Conservation (phyloP, 306 rosid genomes). For the Rosa persica region DNA sequence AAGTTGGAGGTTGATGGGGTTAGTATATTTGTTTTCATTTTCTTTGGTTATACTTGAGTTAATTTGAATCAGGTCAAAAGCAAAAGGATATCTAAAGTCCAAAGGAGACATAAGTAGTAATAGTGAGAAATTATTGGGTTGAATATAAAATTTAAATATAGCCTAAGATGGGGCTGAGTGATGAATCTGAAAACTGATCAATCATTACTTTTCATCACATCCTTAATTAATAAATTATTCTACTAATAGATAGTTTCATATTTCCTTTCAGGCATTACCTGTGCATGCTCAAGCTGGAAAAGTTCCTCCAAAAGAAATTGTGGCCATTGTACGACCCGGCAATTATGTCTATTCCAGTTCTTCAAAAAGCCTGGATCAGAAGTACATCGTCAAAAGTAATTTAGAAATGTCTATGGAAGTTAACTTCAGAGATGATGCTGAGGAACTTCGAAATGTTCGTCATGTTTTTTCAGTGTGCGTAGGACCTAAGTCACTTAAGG, state of each 20-base stretch:
- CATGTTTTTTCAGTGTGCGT: slow-evolving; percentile 4
- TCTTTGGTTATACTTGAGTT: not conserved
- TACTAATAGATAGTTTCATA: not conserved
- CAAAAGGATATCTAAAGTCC: not conserved
- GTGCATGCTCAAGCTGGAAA: slow-evolving; percentile 34
- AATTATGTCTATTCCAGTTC: slow-evolving; percentile 19
- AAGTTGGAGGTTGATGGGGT: slow-evolving; percentile 45
- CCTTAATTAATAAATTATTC: not conserved
- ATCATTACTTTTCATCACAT: not conserved
- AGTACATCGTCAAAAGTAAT: slow-evolving; percentile 21
- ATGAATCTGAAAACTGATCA: not conserved
- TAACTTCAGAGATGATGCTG: slow-evolving; percentile 3
- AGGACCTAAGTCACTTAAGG: slow-evolving; percentile 27
- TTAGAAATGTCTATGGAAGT: slow-evolving; percentile 37
- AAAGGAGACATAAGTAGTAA: not conserved
- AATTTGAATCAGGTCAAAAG: not conserved
- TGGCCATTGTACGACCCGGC: slow-evolving; percentile 42
- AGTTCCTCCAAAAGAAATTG: slow-evolving; percentile 30
- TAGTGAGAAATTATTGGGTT: not conserved
- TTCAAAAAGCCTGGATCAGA: slow-evolving; percentile 36
- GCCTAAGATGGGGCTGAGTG: not conserved
- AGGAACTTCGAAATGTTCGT: not conserved
- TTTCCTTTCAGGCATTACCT: slow-evolving; percentile 33
- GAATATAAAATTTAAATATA: not conserved
- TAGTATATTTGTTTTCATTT: slow-evolving; percentile 8